Evolutionary conservation across 371 early-diverging fungal genomes (phyloP), one percentile per base, ranked within the genome.

Genomic region (Lichtheimia corymbifera): DNA sequence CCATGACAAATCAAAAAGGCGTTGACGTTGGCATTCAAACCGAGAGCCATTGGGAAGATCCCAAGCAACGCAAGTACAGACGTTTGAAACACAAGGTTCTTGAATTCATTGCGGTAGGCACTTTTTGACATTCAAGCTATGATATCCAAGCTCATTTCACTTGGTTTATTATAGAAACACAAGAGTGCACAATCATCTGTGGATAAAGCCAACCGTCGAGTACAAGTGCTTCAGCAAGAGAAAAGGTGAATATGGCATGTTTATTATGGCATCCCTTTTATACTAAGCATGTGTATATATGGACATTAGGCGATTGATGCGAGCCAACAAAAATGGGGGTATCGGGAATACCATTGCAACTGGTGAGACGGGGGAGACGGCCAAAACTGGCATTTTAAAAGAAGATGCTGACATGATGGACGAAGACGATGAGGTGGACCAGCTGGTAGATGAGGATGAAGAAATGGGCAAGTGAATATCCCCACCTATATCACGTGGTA

Each of bases 1-100:
- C 11, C 0, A 64, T 64, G 65, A 59, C 65, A n/a, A 44, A 43
- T 35, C 59, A 58, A 42, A 22, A 40, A 22, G 55, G 53, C 5
- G 43, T 54, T 17, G 65, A 64, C 44, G 58, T 28, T 18, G 25
- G 50, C 43, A 53, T 57, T 59, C 65, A 64, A 30, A 58, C 66
- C 30, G 66, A 66, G 28, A 58, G 40, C 28, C 22, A 50, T 41
- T 66, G 60, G 61, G 43, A 55, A 41, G 61, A 64, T 54, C 61
- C 63, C 20, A 56, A 55, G n/a, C 47, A 57, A 55, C 57, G 64
- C 40, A 68, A 64, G 47, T 57, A 64, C 58, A 52, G 68, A 43
- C 55, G 63, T 30, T 59, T 68, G 64, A 63, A 68, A 41, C 64
- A 64, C 43, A 64, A 64, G 53, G 52, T 66, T 17, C 24, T 66